These are phyloP conservation scores for Tricholoma bakamatsutake DNA, from an alignment of 768 basidiomycete species.

Conservation along the genomic window DNA sequence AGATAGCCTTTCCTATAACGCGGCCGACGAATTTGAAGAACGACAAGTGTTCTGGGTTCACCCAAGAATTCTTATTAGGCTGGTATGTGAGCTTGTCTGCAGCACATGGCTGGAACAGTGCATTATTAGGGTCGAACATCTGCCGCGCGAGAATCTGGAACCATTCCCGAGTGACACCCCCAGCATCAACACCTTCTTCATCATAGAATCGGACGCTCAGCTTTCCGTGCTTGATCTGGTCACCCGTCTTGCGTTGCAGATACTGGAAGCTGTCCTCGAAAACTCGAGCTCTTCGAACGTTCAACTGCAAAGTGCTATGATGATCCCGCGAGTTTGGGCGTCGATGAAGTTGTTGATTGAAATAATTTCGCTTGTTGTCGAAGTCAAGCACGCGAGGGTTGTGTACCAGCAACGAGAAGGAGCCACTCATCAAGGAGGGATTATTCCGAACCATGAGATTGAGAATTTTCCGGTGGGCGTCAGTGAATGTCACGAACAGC, in stretches of 20 bases:
- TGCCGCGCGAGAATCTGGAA: slow-evolving; percentile 96
- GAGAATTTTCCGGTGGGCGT: slow-evolving; percentile 86
- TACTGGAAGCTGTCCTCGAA: slow-evolving; percentile 98
- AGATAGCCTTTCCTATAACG: slow-evolving; percentile 96
- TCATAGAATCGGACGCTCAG: slow-evolving; percentile 94
- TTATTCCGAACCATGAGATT: slow-evolving; percentile 99
- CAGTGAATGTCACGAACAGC: slow-evolving; percentile 89
- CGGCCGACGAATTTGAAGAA: slow-evolving; percentile 99
- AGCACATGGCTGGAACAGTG: slow-evolving; percentile 96
- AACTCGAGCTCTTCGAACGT: slow-evolving; percentile 84
- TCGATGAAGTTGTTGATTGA: slow-evolving; percentile 86
- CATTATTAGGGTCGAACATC: slow-evolving; percentile 99
- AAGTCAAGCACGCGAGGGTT: slow-evolving; percentile 97
- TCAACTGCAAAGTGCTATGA: slow-evolving; percentile 77
- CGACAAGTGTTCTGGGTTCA: slow-evolving; percentile 91
- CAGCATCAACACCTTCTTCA: slow-evolving; percentile 98
- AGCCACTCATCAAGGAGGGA: slow-evolving; percentile 95
- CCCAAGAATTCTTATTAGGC: slow-evolving; percentile 88
- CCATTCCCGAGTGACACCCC: slow-evolving; percentile 97
- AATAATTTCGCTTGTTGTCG: slow-evolving; percentile 98
- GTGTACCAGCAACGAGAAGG: slow-evolving; percentile 92
- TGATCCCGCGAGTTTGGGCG: slow-evolving; percentile 77
- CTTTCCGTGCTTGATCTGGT: slow-evolving; percentile 97
- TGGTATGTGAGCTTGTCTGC: slow-evolving; percentile 95
- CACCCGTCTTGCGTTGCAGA: slow-evolving; percentile 83